Evolutionary conservation across 2,329 filamentous ascomycete species (phyloP).

Genomic region (Penicillium palitans): DNA sequence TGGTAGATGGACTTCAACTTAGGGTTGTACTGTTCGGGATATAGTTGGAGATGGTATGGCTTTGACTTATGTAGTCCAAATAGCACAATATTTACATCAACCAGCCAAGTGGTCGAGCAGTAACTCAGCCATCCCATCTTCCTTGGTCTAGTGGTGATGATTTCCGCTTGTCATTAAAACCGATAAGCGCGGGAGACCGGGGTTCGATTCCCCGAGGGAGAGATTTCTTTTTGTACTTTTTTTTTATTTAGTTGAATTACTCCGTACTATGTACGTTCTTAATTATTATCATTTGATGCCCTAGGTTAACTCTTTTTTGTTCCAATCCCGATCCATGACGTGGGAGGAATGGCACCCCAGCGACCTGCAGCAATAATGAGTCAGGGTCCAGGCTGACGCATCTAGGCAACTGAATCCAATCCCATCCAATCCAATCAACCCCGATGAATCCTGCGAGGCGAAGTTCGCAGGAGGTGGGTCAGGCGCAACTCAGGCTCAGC

Average conservation of each 20-base stretch:
- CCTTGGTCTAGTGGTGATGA: conserved; percentile 34
- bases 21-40: neutral
- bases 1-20: neutral
- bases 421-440: neutral
- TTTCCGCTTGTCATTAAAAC: conserved; percentile 33
- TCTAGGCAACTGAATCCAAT: neutral
- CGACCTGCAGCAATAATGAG: neutral
- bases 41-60: too few species aligned
- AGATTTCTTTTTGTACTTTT: conserved; percentile 18
- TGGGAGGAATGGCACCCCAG: neutral
- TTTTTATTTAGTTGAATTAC: neutral
- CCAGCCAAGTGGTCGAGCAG: conserved; percentile 28
- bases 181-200: conserved; percentile 37
- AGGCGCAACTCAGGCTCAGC: neutral
- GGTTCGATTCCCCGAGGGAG: conserved; percentile 39
- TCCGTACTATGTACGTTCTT: neutral
- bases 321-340: neutral
- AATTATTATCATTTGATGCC: too few species aligned
- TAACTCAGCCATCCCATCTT: conserved; percentile 24
- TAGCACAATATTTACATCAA: neutral
- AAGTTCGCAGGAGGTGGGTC: neutral
- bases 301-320: too few species aligned
- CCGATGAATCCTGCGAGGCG: neutral
- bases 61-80: neutral
- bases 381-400: conserved; percentile 7